phyloP scores from a whole-genome alignment of 2,329 filamentous ascomycete genomes.

The Fusarium duplospermum region DNA sequence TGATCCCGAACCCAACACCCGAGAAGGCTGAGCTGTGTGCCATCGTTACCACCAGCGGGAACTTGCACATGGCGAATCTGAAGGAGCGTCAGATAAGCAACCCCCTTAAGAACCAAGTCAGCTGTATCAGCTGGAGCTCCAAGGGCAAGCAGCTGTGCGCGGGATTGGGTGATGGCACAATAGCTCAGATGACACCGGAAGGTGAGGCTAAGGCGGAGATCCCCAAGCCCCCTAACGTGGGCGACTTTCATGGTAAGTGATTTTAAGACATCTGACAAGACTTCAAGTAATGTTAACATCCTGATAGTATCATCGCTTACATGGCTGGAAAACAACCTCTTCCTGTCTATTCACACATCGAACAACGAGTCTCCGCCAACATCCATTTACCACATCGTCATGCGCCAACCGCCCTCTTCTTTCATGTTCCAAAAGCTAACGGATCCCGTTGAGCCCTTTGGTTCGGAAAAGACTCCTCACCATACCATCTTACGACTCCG shows the following conservation, averaged over 20 bases:
- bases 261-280: not conserved
- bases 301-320: constrained; percentile 77
- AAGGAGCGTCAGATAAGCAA: constrained; percentile 74
- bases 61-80: constrained; percentile 86
- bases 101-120: constrained; percentile 78
- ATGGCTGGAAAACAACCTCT: constrained; percentile 91
- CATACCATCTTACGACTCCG: constrained; percentile 82
- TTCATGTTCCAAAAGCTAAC: constrained; percentile 81
- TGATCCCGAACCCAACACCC: constrained; percentile 83
- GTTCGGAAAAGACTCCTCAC: constrained; percentile 74
- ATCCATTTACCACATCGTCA: constrained; percentile 84
- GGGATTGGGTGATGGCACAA: constrained; percentile 83
- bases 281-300: constrained; percentile 8
- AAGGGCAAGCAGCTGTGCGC: constrained; percentile 93
- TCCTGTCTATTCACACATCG: constrained; percentile 83
- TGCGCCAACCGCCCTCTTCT: constrained; percentile 67
- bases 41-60: constrained; percentile 82
- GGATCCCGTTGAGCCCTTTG: constrained; percentile 80
- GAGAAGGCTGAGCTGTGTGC: constrained; percentile 82
- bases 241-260: constrained; percentile 73
- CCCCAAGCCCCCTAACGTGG: constrained; percentile 77
- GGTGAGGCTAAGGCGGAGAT: constrained; percentile 83
- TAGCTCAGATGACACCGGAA: constrained; percentile 84
- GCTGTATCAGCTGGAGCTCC: constrained; percentile 89
- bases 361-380: constrained; percentile 67